These are phyloP conservation scores for Russula earlei DNA, from an alignment of 768 basidiomycete species.

Conservation along the genomic window DNA sequence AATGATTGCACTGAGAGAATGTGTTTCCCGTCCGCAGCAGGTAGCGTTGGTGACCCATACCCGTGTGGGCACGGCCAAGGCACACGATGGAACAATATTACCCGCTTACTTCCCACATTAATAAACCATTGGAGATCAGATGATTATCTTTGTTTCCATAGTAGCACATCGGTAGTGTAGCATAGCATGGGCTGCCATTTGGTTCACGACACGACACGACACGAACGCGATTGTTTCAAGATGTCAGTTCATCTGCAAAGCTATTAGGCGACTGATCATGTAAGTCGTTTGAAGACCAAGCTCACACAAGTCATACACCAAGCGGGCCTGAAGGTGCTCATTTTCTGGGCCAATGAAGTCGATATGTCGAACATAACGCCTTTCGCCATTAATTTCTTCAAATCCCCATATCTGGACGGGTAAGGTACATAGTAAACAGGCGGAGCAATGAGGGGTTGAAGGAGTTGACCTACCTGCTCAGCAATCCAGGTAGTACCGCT, in stretches of 20 bases:
- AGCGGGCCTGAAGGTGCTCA: conserved; percentile 20
- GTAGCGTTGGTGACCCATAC: no score
- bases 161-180: no score
- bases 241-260: neutral
- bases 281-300: neutral
- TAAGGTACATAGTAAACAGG: neutral
- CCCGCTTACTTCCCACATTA: no score
- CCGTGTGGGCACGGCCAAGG: no score
- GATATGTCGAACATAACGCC: conserved; percentile 18
- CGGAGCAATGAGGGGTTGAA: neutral
- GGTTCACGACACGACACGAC: neutral
- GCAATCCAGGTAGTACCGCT: conserved; percentile 53
- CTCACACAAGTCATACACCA: conserved; percentile 24
- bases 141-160: no score
- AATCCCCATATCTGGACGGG: conserved; percentile 20
- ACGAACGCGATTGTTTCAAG: neutral
- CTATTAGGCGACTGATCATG: neutral
- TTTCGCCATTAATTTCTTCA: conserved; percentile 15
- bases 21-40: neutral
- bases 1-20: neutral
- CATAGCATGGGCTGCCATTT: neutral
- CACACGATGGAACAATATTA: no score
- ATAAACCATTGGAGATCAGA: no score
- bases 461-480: conserved; percentile 39
- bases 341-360: conserved; percentile 12